phyloP scores from a whole-genome alignment of 768 basidiomycete genomes.

The Pholiota microspora region DNA sequence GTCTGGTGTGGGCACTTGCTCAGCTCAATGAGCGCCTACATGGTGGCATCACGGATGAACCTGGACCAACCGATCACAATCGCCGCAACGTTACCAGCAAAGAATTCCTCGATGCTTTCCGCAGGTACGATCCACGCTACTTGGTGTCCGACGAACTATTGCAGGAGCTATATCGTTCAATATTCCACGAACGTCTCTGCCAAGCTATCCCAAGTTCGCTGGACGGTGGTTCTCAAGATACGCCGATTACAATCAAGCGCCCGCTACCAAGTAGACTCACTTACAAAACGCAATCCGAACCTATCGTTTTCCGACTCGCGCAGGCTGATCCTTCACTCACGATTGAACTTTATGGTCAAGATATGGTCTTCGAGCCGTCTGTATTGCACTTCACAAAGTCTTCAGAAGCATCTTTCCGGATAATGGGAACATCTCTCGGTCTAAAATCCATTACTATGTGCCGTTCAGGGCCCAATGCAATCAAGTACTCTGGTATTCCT shows the following conservation, averaged over 20 bases:
- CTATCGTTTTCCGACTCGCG: conserved; percentile 83
- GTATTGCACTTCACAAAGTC: conserved; percentile 76
- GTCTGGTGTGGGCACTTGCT: conserved; percentile 76
- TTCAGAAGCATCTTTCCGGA: conserved; percentile 83
- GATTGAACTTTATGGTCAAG: conserved; percentile 86
- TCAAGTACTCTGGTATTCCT: conserved; percentile 79
- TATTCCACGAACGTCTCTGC: conserved; percentile 67
- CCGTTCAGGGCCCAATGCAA: conserved; percentile 80
- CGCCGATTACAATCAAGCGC: conserved; percentile 68
- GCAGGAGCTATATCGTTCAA: conserved; percentile 74
- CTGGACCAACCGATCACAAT: conserved; percentile 52
- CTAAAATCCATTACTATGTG: conserved; percentile 80
- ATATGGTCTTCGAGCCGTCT: conserved; percentile 85
- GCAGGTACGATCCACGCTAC: conserved; percentile 68
- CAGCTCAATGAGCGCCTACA: conserved; percentile 90
- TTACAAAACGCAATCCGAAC: conserved; percentile 85
- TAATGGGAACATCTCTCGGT: conserved; percentile 85
- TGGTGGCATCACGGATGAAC: conserved; percentile 61
- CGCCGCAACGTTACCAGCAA: conserved; percentile 63
- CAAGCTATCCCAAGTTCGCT: conserved; percentile 57
- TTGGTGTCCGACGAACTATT: conserved; percentile 76
- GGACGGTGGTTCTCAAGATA: conserved; percentile 38
- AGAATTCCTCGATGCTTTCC: conserved; percentile 84
- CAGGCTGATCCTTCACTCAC: conserved; percentile 78
- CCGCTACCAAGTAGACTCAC: conserved; percentile 77